Evolutionary conservation across 83 land plant genomes (phyloP).

Genomic region (Thuja plicata): DNA sequence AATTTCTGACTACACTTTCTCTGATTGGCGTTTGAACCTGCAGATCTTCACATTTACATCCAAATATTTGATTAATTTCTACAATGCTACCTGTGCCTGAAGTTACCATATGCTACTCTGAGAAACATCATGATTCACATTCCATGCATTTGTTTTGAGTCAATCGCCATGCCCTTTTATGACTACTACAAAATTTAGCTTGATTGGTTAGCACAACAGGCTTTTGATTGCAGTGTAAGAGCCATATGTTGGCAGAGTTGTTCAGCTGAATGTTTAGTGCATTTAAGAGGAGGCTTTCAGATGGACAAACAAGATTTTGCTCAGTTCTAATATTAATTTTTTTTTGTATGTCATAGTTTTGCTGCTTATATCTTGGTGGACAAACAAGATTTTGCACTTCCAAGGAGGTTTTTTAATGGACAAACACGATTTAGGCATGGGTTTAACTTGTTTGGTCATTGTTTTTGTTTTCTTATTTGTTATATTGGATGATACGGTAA

Average conservation of each 20-base stretch:
- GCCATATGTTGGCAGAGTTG: neutral
- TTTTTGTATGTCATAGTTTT: too few relatives aligned
- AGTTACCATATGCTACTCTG: neutral
- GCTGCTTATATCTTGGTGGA: neutral
- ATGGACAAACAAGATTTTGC: neutral
- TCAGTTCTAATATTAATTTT: too few relatives aligned
- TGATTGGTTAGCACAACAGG: neutral
- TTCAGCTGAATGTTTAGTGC: neutral
- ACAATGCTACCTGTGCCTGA: neutral
- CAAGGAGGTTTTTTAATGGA: too few relatives aligned
- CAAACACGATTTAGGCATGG: too few relatives aligned
- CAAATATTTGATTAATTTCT: neutral
- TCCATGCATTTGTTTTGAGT: neutral
- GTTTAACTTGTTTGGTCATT: too few relatives aligned
- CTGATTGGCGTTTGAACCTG: neutral
- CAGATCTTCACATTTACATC: neutral
- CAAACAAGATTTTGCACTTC: too few relatives aligned
- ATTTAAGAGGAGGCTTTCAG: neutral
- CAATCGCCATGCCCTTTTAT: neutral
- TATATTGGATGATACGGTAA: too few relatives aligned
- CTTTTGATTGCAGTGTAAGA: neutral
- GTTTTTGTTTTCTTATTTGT: too few relatives aligned
- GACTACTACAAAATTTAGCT: neutral
- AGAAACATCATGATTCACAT: neutral
- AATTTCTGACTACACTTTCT: neutral